Evolutionary conservation across 768 basidiomycete genomes (phyloP).

Genomic region (Xerocomellus amylosporus): DNA sequence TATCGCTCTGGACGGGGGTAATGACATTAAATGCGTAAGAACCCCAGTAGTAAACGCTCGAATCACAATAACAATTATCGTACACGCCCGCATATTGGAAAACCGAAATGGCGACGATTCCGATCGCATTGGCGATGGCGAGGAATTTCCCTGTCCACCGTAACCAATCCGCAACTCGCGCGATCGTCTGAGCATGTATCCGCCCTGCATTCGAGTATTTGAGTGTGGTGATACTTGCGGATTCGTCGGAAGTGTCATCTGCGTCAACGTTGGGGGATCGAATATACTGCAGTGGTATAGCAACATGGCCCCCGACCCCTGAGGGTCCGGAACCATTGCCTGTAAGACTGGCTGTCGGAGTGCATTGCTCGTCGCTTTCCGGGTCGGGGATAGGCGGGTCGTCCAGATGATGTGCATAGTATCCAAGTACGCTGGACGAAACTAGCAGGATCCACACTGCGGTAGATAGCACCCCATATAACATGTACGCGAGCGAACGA

Average conservation of each 20-base stretch:
- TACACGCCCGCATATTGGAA: conserved; percentile 31
- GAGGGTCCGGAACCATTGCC: neutral
- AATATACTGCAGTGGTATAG: neutral
- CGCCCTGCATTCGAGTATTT: neutral
- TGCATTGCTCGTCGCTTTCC: neutral
- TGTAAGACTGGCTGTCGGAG: neutral
- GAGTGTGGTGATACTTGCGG: neutral
- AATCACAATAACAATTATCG: conserved; percentile 30
- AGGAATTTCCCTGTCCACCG: conserved; percentile 28
- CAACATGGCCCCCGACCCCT: accelerated
- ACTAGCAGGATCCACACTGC: conserved; percentile 31
- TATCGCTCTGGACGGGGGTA: conserved; percentile 7
- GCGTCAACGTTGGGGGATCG: neutral
- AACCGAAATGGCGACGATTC: conserved; percentile 25
- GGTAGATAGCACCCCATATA: conserved; percentile 31
- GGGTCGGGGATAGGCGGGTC: neutral
- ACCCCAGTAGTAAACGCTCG: conserved; percentile 23
- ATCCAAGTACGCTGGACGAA: conserved; percentile 26
- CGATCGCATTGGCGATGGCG: conserved; percentile 28
- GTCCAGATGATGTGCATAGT: conserved; percentile 17
- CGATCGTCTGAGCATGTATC: neutral
- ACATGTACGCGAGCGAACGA: conserved; percentile 32
- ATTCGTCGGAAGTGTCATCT: neutral
- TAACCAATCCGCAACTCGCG: conserved; percentile 12
- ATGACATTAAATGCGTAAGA: conserved; percentile 33